phyloP scores from a whole-genome alignment of 306 rosid genomes.

The Pachyrhizus erosus region DNA sequence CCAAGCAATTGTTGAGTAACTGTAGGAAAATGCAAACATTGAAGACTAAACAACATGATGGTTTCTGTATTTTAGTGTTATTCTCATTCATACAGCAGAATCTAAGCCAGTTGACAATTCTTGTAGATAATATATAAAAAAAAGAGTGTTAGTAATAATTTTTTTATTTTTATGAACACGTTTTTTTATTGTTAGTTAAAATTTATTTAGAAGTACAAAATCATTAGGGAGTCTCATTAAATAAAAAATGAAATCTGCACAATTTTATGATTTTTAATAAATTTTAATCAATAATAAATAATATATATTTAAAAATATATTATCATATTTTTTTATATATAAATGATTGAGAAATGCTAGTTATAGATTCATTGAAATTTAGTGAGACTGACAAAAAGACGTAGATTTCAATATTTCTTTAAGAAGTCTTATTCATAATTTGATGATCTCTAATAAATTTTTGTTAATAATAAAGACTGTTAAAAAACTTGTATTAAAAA shows the following conservation, averaged over 20 bases:
- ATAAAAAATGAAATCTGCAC: background rate
- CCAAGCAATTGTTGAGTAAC: conserved; percentile 97
- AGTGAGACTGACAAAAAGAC: background rate
- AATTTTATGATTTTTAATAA: too few species aligned
- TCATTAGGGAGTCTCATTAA: background rate
- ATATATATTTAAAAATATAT: too few species aligned
- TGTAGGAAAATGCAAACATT: conserved; percentile 41
- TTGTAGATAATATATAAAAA: background rate
- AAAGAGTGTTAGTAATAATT: too few species aligned
- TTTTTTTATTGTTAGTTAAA: too few species aligned
- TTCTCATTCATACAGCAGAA: conserved; percentile 36
- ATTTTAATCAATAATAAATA: too few species aligned
- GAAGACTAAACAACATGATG: background rate
- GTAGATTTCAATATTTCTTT: background rate
- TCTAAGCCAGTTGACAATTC: background rate
- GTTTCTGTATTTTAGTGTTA: background rate
- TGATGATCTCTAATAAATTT: background rate
- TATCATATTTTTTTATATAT: background rate
- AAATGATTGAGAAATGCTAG: background rate
- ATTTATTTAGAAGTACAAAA: background rate
- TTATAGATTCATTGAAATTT: background rate
- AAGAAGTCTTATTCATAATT: background rate
- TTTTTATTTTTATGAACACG: too few species aligned
- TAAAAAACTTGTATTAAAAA: background rate
- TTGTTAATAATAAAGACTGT: background rate